These are phyloP conservation scores for Albatrellus ellisii DNA, from an alignment of 768 basidiomycete genomes.

Conservation along the genomic window DNA sequence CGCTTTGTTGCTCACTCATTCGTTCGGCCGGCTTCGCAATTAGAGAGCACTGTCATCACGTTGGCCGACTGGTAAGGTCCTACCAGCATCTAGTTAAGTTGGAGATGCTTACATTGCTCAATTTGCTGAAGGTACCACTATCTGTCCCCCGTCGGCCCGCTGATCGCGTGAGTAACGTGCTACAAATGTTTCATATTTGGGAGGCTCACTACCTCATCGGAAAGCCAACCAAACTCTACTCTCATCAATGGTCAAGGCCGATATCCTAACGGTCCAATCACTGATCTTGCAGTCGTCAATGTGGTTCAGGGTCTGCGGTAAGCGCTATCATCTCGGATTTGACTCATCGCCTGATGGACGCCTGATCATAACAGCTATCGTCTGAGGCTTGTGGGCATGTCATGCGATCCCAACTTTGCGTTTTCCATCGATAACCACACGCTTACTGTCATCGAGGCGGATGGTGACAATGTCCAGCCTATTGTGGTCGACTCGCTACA, in stretches of 20 bases:
- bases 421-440: slow-evolving; percentile 23
- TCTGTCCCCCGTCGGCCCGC: background rate
- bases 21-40: slow-evolving; percentile 6
- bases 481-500: slow-evolving; percentile 24
- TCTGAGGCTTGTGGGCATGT: slow-evolving; percentile 22
- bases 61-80: slow-evolving; percentile 34
- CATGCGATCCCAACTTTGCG: slow-evolving; percentile 21
- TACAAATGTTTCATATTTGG: background rate
- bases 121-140: background rate
- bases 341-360: no score
- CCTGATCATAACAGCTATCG: slow-evolving; percentile 11
- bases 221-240: slow-evolving; percentile 22
- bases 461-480: slow-evolving; percentile 23
- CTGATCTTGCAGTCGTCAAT: slow-evolving; percentile 24
- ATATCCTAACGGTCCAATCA: slow-evolving; percentile 19
- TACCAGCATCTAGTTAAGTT: no score
- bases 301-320: slow-evolving; percentile 28
- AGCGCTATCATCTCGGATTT: background rate
- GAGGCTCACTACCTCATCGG: slow-evolving; percentile 5
- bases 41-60: slow-evolving; percentile 28
- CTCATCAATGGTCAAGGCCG: slow-evolving; percentile 36
- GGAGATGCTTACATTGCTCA: background rate
- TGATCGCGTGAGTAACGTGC: background rate
- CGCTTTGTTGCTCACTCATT: slow-evolving; percentile 5
- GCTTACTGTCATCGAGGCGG: slow-evolving; percentile 33